Base-by-base conservation (phyloP, 1,139 yeast species). In the Arxiozyma slooffiae region DNA sequence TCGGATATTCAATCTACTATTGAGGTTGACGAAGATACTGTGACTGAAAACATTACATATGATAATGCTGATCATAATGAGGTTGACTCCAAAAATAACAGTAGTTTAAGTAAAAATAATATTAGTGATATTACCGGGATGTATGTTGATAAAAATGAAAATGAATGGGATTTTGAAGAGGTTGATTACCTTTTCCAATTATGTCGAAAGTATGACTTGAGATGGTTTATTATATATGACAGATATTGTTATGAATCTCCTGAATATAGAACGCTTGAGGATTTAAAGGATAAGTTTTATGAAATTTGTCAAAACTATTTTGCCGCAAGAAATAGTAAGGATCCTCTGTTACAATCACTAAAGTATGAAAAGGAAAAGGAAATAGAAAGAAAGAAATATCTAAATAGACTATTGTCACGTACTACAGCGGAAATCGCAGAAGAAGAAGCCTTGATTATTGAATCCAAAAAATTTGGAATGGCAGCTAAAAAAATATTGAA, bases 341-440 rank as follows among this genome's bases (percentile, higher is more conserved):
- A 51, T 67, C 79, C 50, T 66, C 78, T 52, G 66, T 42, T 67
- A 20, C 52, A 57, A 7, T 55, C 68, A 3, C 48, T 82, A 68
- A 69, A 73, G 36, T 92, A 76, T 64, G 80, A 87, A 37, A 83
- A 81, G 46, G 74, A 69, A 23, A 80, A 79, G 56, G 98, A 94
- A 65, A 55, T 77, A 23, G 87, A 83, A 57, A 78, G 98, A 58
- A 92, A 90, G 60, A 79, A 79, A 49, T 92, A 92, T 63, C 71
- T 92, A 49, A 85, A 82, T 59, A 79, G 86, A 56, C 71, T 92
- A 36, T 72, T 92, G 45, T 80, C 81, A 50, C 74, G 99, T 58
- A 82, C 94, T 3, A 97, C 98, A 0, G 96, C 97, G 0, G 98
- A 92, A 64, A 87, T 92, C 41, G 97, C 98, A 0, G 98, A 92